These are phyloP conservation scores for Talaromyces sp. DNA, from an alignment of 2,329 filamentous ascomycete genomes.

Conservation along the genomic window DNA sequence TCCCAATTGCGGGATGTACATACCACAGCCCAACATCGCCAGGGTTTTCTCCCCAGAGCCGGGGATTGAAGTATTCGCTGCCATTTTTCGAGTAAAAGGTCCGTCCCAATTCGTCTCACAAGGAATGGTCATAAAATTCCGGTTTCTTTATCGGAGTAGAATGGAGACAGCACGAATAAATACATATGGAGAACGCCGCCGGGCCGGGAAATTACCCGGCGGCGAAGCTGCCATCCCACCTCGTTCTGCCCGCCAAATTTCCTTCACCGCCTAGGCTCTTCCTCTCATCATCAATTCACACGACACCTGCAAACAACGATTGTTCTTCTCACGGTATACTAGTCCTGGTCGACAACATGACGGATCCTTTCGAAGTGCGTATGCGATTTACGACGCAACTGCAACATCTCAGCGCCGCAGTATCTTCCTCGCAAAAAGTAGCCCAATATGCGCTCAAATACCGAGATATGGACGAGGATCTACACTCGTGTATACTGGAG, in stretches of 20 bases:
- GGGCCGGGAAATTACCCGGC: slow-evolving; percentile 8
- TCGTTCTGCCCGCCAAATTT: slow-evolving; percentile 20
- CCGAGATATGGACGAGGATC: slow-evolving; percentile 89
- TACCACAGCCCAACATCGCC: slow-evolving; percentile 77
- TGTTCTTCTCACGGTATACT: neutral
- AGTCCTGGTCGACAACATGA: slow-evolving; percentile 50
- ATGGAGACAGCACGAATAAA: neutral
- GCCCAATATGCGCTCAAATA: slow-evolving; percentile 93
- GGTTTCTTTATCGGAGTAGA: neutral
- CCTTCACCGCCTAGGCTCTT: slow-evolving; percentile 16
- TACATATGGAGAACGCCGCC: neutral
- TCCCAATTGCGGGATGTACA: slow-evolving; percentile 52
- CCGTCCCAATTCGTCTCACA: neutral
- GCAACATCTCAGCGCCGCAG: slow-evolving; percentile 84
- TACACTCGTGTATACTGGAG: slow-evolving; percentile 95
- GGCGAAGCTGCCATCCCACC: slow-evolving; percentile 11
- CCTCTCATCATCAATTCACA: neutral
- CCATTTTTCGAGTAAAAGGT: slow-evolving; percentile 2
- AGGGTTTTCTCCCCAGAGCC: slow-evolving; percentile 56
- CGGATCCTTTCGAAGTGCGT: slow-evolving; percentile 94
- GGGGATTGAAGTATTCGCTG: slow-evolving; percentile 5
- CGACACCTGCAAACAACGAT: neutral
- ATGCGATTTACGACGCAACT: slow-evolving; percentile 93
- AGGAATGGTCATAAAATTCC: neutral
- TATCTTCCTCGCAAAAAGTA: slow-evolving; percentile 83